Evolutionary conservation across 192 early-diverging fungal genomes (phyloP).

Genomic region (Obelidium mucronatum): DNA sequence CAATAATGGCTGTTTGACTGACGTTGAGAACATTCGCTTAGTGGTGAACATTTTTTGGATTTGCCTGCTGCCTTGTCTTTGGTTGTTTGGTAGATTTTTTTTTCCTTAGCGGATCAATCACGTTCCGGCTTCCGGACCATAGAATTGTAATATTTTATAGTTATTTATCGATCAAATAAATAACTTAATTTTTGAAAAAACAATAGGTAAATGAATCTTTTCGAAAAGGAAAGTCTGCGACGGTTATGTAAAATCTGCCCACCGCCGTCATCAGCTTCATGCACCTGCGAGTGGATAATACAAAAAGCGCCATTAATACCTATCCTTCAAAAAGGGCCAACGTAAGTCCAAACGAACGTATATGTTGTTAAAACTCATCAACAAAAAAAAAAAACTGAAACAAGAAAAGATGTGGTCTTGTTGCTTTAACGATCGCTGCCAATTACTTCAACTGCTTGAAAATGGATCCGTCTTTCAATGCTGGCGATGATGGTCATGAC

Average conservation of each 20-base stretch:
- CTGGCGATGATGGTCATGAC: no score
- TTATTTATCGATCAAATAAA: no score
- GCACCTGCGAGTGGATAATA: background rate
- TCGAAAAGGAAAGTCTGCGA: no score
- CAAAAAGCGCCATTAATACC: background rate
- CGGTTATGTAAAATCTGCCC: no score
- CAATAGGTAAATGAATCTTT: no score
- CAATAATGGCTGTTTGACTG: background rate
- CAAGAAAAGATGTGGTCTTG: background rate
- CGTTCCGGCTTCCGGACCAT: no score
- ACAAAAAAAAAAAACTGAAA: background rate
- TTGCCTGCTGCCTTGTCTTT: no score
- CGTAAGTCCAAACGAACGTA: background rate
- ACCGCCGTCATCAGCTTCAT: background rate
- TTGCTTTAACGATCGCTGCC: constrained; percentile 5
- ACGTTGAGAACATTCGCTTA: background rate
- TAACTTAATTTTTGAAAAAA: no score
- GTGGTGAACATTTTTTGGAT: no score
- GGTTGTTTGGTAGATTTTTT: no score
- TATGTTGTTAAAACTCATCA: background rate
- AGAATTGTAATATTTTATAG: no score
- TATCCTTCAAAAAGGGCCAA: constrained; percentile 1
- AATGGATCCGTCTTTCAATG: background rate
- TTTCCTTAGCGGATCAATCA: no score
- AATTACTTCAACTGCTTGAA: background rate